Evolutionary conservation across 495 filamentous ascomycete species (phyloP), one percentile per base, ranked within the genome.

Genomic region (Elaphomyces granulatus): DNA sequence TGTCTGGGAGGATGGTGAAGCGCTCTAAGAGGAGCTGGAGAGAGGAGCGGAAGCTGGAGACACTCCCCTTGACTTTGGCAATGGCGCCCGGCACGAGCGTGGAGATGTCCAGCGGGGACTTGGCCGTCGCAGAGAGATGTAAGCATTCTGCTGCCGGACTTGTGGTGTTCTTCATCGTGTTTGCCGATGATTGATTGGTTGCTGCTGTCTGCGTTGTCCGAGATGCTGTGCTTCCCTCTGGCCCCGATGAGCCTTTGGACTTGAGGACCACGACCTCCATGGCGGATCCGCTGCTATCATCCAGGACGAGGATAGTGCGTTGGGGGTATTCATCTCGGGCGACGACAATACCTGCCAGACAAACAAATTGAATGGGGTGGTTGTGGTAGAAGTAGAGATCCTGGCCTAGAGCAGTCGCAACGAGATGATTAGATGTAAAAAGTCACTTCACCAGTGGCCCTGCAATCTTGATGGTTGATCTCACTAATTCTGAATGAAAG

Each of bases 301-400:
- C 90, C 18, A 96, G 49, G 0, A 72, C 82, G 32, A 85, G 71
- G 41, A 83, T 58, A 15, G 68, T 74, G 42, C 69, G 72, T 3
- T 60, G 65, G 8, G 65, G 53, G 40, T 66, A 70, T 15, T 84
- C 74, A 42, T 84, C 78, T 39, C 86, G 65, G 9, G 82, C 80
- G 35, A 93, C 79, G 15, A 98, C 70, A 9, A 70, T 19, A 9
- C 88, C 90, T 16, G 80, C 70, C 14, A 95, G 48, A 45, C 78
- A 74, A 31, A 90, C 74, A 72, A 77, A 94, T 67, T 77, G 78
- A 43, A 96, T 80, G 0, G 92, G 90, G 57, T 96, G 86, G 63
- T 95, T 95, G 23, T 70, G 52, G 63, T 80, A 67, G 63, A 88
- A 87, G 62, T 74, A 90, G 15, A 88, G 60, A 48, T 77, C 63